phyloP scores from a whole-genome alignment of 176 grass and related monocot genomes.

The Otatea glauca region DNA sequence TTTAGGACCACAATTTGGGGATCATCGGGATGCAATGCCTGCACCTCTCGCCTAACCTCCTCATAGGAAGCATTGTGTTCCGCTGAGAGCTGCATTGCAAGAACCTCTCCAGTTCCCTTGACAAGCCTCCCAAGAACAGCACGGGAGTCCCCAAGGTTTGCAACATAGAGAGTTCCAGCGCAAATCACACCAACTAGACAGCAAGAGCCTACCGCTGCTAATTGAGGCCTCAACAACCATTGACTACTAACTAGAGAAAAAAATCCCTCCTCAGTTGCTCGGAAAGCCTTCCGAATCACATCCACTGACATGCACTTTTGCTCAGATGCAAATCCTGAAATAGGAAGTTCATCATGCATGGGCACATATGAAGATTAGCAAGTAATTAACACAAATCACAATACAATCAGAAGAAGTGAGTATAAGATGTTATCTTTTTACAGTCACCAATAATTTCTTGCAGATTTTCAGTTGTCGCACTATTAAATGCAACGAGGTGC shows the following conservation, averaged over 20 bases:
- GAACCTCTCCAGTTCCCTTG: conserved; percentile 75
- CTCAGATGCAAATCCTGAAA: conserved; percentile 73
- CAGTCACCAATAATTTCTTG: conserved; percentile 14
- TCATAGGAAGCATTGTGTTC: conserved; percentile 86
- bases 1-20: conserved; percentile 75
- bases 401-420: conserved; percentile 25
- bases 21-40: conserved; percentile 79
- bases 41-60: conserved; percentile 75
- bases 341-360: conserved; percentile 29
- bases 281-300: conserved; percentile 72
- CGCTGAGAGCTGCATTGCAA: conserved; percentile 77
- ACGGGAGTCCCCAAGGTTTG: conserved; percentile 81
- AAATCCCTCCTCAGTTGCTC: conserved; percentile 82
- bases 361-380: conserved; percentile 21
- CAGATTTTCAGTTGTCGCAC: neutral
- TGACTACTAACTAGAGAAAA: conserved; percentile 71
- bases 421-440: neutral
- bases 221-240: conserved; percentile 70
- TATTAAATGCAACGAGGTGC: neutral
- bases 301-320: conserved; percentile 76
- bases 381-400: conserved; percentile 19
- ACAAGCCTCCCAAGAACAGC: conserved; percentile 73
- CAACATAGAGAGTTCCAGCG: conserved; percentile 67
- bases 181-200: conserved; percentile 76
- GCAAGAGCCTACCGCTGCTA: conserved; percentile 91